Evolutionary conservation across 768 basidiomycete genomes (phyloP).

Genomic region (Paxillus ammoniavirescens): DNA sequence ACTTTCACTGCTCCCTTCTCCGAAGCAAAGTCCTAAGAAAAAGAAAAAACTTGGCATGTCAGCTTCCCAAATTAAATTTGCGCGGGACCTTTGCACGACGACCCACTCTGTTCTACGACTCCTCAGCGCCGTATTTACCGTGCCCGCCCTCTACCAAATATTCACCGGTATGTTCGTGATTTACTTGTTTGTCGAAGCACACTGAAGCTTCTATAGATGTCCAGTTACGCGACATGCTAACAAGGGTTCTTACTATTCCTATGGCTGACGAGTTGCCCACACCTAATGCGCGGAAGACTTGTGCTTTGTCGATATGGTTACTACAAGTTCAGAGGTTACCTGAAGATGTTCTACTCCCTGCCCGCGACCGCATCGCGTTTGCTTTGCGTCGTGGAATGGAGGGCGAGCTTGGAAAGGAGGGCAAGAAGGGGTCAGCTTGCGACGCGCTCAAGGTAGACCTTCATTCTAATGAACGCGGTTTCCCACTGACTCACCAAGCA

Average conservation of each 20-base stretch:
- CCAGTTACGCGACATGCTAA: slow-evolving; percentile 59
- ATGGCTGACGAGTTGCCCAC: slow-evolving; percentile 68
- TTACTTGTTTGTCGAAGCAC: not conserved
- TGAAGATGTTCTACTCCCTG: slow-evolving; percentile 54
- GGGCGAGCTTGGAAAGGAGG: slow-evolving; percentile 84
- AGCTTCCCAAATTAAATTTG: slow-evolving; percentile 75
- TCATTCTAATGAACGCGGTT: slow-evolving; percentile 3
- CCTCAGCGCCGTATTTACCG: slow-evolving; percentile 56
- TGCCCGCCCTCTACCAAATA: slow-evolving; percentile 55
- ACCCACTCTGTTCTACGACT: slow-evolving; percentile 69
- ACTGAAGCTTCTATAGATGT: slow-evolving; percentile 40
- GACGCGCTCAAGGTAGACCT: slow-evolving; percentile 71
- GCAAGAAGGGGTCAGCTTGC: slow-evolving; percentile 78
- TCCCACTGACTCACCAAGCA: slow-evolving; percentile 9
- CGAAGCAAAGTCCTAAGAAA: slow-evolving; percentile 57
- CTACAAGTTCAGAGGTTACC: slow-evolving; percentile 73
- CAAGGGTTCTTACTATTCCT: slow-evolving; percentile 68
- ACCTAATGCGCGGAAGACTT: slow-evolving; percentile 85
- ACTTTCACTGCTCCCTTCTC: slow-evolving; percentile 56
- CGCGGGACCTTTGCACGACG: slow-evolving; percentile 74
- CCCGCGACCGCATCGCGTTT: slow-evolving; percentile 65
- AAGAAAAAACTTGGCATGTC: slow-evolving; percentile 67
- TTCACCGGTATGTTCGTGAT: slow-evolving; percentile 55
- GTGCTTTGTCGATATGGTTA: slow-evolving; percentile 72
- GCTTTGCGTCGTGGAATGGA: slow-evolving; percentile 75